phyloP scores from a whole-genome alignment of 495 filamentous ascomycete genomes.

The Amniculicola lignicola region DNA sequence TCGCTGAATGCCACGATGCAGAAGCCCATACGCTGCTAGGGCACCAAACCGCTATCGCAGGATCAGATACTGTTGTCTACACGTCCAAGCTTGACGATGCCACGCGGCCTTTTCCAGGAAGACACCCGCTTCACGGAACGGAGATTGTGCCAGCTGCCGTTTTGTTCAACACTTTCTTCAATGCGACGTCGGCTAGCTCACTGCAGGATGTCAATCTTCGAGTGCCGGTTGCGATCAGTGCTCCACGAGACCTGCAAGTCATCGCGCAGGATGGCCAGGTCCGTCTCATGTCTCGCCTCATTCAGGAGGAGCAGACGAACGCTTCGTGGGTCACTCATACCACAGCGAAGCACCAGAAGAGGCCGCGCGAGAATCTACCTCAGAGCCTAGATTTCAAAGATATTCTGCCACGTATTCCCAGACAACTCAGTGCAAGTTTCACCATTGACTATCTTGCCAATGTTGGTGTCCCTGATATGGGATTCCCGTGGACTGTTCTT shows the following conservation, averaged over 20 bases:
- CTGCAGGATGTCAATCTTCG: constrained; percentile 34
- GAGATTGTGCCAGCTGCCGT: constrained; percentile 47
- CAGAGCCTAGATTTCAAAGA: constrained; percentile 33
- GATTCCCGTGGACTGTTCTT: constrained; percentile 47
- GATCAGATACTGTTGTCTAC: constrained; percentile 33
- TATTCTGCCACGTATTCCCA: constrained; percentile 17
- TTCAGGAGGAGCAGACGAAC: background rate
- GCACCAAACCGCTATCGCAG: constrained; percentile 33
- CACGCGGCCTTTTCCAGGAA: constrained; percentile 39
- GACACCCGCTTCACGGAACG: constrained; percentile 35
- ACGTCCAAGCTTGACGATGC: constrained; percentile 37
- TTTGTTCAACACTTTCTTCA: constrained; percentile 44
- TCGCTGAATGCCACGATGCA: constrained; percentile 34
- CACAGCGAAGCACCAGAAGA: background rate
- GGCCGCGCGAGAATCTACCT: background rate
- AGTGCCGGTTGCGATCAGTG: constrained; percentile 41
- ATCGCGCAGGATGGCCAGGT: constrained; percentile 30
- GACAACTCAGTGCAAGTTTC: constrained; percentile 35
- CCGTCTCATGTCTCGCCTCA: background rate
- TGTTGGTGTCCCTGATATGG: constrained; percentile 47
- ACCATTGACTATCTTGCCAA: constrained; percentile 44
- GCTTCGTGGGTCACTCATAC: background rate
- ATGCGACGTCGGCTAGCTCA: constrained; percentile 26
- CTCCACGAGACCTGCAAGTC: constrained; percentile 42
- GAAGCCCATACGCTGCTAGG: constrained; percentile 42